These are phyloP conservation scores for Sorghum bicolor DNA, from an alignment of 176 grass and related monocot species.

Conservation along the genomic window DNA sequence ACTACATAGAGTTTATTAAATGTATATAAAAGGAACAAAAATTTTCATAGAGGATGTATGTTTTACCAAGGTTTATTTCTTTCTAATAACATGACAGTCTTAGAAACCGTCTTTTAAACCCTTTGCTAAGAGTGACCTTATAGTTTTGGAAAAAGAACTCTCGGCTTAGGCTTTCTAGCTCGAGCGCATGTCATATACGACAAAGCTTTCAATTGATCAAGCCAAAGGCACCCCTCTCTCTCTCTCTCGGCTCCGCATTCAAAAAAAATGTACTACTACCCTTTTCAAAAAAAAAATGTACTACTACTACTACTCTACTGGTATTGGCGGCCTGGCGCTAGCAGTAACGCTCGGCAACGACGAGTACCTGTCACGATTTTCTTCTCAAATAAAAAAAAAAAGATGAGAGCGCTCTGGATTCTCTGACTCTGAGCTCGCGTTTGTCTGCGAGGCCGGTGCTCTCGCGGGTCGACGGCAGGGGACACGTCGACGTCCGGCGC, in stretches of 20 bases:
- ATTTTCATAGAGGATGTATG: too few species aligned
- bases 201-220: neutral
- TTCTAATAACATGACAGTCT: too few species aligned
- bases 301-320: too few species aligned
- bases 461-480: neutral
- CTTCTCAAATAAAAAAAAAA: neutral
- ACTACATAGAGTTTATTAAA: too few species aligned
- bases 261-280: neutral
- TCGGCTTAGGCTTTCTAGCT: too few species aligned
- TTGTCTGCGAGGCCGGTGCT: neutral
- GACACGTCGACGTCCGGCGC: conserved; percentile 25
- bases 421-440: neutral
- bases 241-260: neutral
- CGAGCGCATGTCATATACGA: neutral
- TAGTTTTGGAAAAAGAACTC: too few species aligned
- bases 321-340: too few species aligned
- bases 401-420: conserved; percentile 3
- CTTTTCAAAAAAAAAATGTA: neutral
- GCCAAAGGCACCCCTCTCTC: neutral
- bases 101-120: too few species aligned
- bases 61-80: too few species aligned
- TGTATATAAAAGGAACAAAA: too few species aligned
- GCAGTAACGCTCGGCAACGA: neutral
- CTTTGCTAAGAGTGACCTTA: too few species aligned
- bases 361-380: conserved; percentile 1